Conservation (phyloP, 1,284 basidiomycete genomes). For the Ceraceosorus guamensis region DNA sequence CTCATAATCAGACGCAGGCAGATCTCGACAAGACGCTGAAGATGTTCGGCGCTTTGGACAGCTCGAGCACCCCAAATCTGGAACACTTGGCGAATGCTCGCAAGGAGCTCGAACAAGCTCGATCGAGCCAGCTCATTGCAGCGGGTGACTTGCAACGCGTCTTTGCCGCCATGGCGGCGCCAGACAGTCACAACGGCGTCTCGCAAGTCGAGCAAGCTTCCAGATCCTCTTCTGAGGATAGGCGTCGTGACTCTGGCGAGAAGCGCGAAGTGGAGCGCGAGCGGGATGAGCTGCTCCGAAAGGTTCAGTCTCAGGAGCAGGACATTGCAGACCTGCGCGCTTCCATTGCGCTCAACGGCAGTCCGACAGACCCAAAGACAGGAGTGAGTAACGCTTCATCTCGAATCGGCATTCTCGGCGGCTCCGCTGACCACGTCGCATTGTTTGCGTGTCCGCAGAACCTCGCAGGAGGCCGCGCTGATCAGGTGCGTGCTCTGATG, state of each 20-base stretch:
- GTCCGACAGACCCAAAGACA: background rate
- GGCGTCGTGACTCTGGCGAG: too few relatives aligned
- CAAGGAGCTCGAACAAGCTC: background rate
- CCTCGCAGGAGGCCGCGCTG: constrained; percentile 2
- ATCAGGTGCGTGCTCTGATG: constrained; percentile 15
- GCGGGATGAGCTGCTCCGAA: background rate
- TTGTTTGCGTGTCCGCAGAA: background rate
- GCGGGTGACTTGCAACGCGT: background rate
- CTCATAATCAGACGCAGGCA: background rate
- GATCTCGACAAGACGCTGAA: background rate
- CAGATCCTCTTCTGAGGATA: too few relatives aligned
- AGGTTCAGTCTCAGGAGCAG: constrained; percentile 4
- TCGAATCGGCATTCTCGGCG: background rate
- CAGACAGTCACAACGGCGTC: too few relatives aligned
- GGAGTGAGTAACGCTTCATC: background rate
- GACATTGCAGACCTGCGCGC: constrained; percentile 9
- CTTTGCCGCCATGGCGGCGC: background rate
- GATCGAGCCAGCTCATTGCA: background rate
- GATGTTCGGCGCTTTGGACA: too few relatives aligned
- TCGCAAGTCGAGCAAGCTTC: background rate
- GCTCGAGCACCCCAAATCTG: background rate
- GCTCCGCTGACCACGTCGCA: background rate
- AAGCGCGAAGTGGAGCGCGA: constrained; percentile 2
- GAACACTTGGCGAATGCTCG: background rate
- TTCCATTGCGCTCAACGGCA: background rate